Evolutionary conservation across 345 rosid species (phyloP).

Genomic region (Brassica rapa): DNA sequence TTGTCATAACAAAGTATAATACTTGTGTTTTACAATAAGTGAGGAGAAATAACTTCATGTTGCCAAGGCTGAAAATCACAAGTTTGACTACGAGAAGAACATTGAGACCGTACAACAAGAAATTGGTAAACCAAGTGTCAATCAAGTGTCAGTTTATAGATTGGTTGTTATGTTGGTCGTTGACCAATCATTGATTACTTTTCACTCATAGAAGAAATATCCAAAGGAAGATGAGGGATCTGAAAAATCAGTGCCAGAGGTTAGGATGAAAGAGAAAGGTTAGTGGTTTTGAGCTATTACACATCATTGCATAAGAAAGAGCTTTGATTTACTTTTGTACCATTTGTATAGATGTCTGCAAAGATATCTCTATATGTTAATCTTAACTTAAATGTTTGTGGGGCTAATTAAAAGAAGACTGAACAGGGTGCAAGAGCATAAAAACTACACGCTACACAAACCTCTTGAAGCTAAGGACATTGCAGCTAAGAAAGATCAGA

Average conservation of each 20-base stretch:
- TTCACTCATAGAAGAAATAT: neutral
- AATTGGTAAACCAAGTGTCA: conserved; percentile 48
- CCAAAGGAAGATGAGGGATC: neutral
- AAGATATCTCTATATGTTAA: neutral
- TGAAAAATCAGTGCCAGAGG: neutral
- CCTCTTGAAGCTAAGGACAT: too few species aligned
- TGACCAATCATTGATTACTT: neutral
- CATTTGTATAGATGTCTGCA: neutral
- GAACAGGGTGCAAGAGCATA: too few species aligned
- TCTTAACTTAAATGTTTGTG: too few species aligned
- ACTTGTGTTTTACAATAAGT: neutral
- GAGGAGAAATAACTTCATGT: conserved; percentile 83
- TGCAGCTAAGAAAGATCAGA: too few species aligned
- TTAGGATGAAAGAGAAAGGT: neutral
- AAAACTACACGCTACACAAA: too few species aligned
- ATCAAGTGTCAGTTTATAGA: too few species aligned
- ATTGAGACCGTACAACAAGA: conserved; percentile 85
- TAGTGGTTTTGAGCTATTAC: neutral
- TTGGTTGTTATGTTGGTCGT: neutral
- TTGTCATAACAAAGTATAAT: neutral
- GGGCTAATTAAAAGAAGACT: too few species aligned
- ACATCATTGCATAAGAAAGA: neutral
- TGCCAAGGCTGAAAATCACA: conserved; percentile 79
- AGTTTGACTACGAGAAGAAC: conserved; percentile 86
- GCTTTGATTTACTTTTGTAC: neutral